phyloP scores from a whole-genome alignment of 140 eudicot genomes.

The Flaveria floridana region DNA sequence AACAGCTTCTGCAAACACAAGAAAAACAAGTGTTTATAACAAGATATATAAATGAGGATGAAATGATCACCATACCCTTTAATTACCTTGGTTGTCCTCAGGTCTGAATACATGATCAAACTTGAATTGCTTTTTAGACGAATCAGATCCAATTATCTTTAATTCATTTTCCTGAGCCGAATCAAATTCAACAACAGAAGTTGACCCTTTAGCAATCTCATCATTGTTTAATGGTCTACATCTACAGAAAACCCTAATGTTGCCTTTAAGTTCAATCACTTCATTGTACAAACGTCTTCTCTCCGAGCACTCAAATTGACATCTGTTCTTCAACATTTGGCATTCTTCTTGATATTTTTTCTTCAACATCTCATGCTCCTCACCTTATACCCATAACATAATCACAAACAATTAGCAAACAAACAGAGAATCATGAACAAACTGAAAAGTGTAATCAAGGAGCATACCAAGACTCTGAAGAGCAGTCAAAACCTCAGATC shows the following conservation, averaged over 20 bases:
- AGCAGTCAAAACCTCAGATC: constrained; percentile 56
- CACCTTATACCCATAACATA: constrained; percentile 38
- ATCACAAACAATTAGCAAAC: constrained; percentile 13
- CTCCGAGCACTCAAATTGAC: constrained; percentile 60
- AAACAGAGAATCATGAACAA: neutral
- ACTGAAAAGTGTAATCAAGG: neutral
- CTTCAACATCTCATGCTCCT: constrained; percentile 61
- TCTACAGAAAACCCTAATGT: constrained; percentile 89
- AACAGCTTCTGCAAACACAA: constrained; percentile 62
- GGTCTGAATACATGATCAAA: constrained; percentile 86
- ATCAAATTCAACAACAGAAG: constrained; percentile 67
- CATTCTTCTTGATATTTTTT: constrained; percentile 62
- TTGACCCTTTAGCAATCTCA: constrained; percentile 62
- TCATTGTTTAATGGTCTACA: constrained; percentile 76
- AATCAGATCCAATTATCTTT: constrained; percentile 63
- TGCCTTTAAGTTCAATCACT: constrained; percentile 94
- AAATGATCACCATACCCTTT: neutral
- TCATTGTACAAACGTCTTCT: constrained; percentile 79
- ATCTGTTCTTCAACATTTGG: constrained; percentile 63
- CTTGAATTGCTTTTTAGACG: constrained; percentile 79
- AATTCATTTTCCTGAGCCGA: constrained; percentile 77
- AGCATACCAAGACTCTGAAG: constrained; percentile 69
- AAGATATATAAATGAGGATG: neutral
- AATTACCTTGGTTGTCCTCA: constrained; percentile 77
- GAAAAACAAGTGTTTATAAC: neutral